Evolutionary conservation across 129 eudicot species (phyloP).

Genomic region (Helianthus tuberosus): DNA sequence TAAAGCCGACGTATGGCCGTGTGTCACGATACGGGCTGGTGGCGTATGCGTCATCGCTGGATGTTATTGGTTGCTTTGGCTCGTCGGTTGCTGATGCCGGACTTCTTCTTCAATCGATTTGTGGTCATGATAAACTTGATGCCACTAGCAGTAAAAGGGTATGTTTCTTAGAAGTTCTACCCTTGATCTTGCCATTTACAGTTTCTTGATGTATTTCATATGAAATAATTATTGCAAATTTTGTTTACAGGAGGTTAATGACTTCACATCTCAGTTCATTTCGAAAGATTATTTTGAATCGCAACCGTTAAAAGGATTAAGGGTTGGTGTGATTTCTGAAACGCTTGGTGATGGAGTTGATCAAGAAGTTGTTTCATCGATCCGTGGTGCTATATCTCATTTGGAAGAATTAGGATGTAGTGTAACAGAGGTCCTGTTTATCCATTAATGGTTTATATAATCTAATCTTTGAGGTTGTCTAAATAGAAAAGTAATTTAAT

Average conservation of each 20-base stretch:
- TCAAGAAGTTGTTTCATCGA: slow-evolving; percentile 64
- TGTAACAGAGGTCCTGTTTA: slow-evolving; percentile 67
- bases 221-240: neutral
- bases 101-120: slow-evolving; percentile 71
- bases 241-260: slow-evolving; percentile 67
- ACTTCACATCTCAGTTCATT: slow-evolving; percentile 67
- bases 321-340: slow-evolving; percentile 90
- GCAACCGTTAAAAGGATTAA: slow-evolving; percentile 82
- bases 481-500: neutral
- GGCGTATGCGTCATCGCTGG: slow-evolving; percentile 96
- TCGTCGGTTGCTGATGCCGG: slow-evolving; percentile 97
- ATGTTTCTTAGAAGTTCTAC: slow-evolving; percentile 25
- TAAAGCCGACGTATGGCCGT: slow-evolving; percentile 98
- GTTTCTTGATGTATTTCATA: neutral
- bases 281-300: slow-evolving; percentile 61
- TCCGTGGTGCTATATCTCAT: slow-evolving; percentile 81
- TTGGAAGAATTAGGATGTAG: slow-evolving; percentile 82
- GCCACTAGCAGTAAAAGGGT: slow-evolving; percentile 89
- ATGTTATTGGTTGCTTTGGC: slow-evolving; percentile 98
- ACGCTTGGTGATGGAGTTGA: slow-evolving; percentile 94
- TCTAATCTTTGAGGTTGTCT: neutral
- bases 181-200: neutral
- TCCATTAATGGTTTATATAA: neutral
- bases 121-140: slow-evolving; percentile 89
- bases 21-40: slow-evolving; percentile 96